A percentile compares a stretch with the other conserved stretches of the same genome.
Conservation (phyloP, 768 basidiomycete genomes). For the Terana coerulea region DNA sequence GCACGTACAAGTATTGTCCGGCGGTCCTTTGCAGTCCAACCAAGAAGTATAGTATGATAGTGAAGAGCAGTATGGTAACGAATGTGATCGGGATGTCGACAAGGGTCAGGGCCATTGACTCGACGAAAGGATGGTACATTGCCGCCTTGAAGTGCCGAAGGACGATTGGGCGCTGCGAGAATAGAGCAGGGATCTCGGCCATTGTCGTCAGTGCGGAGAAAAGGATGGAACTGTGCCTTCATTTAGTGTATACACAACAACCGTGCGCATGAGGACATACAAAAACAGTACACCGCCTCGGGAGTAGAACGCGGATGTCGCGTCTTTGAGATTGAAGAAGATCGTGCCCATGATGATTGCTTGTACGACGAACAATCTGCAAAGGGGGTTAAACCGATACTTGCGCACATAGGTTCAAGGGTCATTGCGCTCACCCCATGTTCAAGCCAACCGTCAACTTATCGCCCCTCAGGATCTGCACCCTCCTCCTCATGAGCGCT, state of each 20-base stretch:
- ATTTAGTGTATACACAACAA: neutral
- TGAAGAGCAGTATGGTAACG: conserved; percentile 38
- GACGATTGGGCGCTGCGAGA: conserved; percentile 57
- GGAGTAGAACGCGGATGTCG: conserved; percentile 65
- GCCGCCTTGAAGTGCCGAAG: conserved; percentile 54
- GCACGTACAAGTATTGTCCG: conserved; percentile 61
- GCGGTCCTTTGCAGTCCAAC: conserved; percentile 52
- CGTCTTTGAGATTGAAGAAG: conserved; percentile 52
- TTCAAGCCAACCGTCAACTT: conserved; percentile 6
- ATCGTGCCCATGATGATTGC: conserved; percentile 58
- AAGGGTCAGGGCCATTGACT: conserved; percentile 52
- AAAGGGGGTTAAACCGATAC: conserved; percentile 12
- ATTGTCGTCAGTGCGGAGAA: conserved; percentile 56
- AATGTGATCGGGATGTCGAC: conserved; percentile 61
- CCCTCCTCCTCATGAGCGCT: conserved; percentile 31
- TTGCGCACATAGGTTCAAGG: neutral
- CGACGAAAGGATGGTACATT: conserved; percentile 57
- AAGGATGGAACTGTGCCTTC: conserved; percentile 43
- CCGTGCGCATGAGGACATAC: conserved; percentile 30
- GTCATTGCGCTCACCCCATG: neutral
- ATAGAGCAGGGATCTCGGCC: conserved; percentile 60
- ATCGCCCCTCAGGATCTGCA: conserved; percentile 33
- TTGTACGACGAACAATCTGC: conserved; percentile 53
- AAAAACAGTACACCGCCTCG: conserved; percentile 79
- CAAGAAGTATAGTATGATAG: conserved; percentile 56